Base-by-base conservation (phyloP, 2,329 filamentous ascomycete species). In the Pseudogymnoascus sp. region DNA sequence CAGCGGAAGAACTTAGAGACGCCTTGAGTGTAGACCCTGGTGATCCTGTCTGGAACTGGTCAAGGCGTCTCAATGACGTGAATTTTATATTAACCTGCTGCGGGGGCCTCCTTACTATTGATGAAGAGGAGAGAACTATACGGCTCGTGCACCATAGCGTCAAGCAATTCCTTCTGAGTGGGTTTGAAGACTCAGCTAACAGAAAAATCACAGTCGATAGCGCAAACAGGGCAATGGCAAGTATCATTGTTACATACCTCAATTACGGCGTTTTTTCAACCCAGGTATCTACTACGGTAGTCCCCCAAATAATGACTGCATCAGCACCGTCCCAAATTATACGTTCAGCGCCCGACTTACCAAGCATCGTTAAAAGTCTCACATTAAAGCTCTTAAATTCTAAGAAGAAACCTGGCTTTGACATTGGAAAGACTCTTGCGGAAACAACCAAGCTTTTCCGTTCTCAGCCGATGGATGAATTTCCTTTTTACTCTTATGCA, bases 1-100 rank as follows among this genome's bases (percentile, higher is more conserved):
- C 70, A 0, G 64, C 59, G 0, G 67, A 73, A 0, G 73, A 79
- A 59, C 66, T 80, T 55, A 69, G 71, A 16, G 76, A 79, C 68
- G 75, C 75, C 4, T 59, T 77, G 0, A 76, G 75, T 12, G 73
- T 80, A 0, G 62, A 63, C 1, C 70, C 72, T 5, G 74, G 75
- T 1, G 65, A 75, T 11, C 59, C 65, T 0, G 31, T 33, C 1
- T 75, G 71, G 72, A 62, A 71, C 12, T 65, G 65, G 0, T 35
- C 40, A 18, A 64, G 49, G 21, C 62, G 69, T 33, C 23, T 72
- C 12, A 73, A 72, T 18, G 63, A 73, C 14, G 65, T 75, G 0
- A 62, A 67, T 28, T 60, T 65, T 0, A 61, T 65, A 1, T 60
- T 76, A 1, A 63, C 63, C 12, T 73, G 66, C 37, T 77, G 75